Base-by-base conservation (phyloP, 345 rosid genomes). In the Linum usitatissimum region DNA sequence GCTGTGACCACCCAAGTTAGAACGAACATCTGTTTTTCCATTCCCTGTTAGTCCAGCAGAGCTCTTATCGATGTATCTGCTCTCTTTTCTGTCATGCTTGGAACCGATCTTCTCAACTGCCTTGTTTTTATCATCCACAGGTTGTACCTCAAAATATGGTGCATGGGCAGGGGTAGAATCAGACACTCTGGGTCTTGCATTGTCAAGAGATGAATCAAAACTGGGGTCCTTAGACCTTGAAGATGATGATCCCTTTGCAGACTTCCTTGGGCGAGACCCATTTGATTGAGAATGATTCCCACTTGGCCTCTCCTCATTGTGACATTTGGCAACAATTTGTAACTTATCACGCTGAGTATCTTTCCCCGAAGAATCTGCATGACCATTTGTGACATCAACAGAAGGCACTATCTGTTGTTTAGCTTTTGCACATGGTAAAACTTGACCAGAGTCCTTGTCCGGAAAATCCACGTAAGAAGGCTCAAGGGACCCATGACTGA, bases 191-290 rank as follows among this genome's bases (percentile, higher is more conserved):
- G 38, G n/a, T 38, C 60, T 66, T 48, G 14, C 40, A 36, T 60
- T 65, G 14, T 69, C 73, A 45, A 30, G 18, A 9, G 57, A 73
- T 60, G 64, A 67, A 72, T 76, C 82, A 10, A 64, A 74, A 66
- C 75, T 84, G 76, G 75, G 80, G 64, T 84, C 97, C 82, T 81
- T 90, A 39, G 88, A 80, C 70, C 77, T 68, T 18, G 86, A 85
- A 62, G 86, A 84, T 56, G 86, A 84, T 51, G 85, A 83, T 55
- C 80, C 79, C 74, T 82, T 91, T 40, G 82, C 87, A 42, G 85
- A 74, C 73, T 80, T 88, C 76, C 73, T 81, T 62, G 80, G 63
- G 58, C 55, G 71, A 64, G 83, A 75, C 20, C 74, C 78, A 64
- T 71, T 76, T 59, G 70, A 73, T 79, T 53, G 80, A 72, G 68